phyloP scores from a whole-genome alignment of 139 green algal species.

The Volvox africanus region DNA sequence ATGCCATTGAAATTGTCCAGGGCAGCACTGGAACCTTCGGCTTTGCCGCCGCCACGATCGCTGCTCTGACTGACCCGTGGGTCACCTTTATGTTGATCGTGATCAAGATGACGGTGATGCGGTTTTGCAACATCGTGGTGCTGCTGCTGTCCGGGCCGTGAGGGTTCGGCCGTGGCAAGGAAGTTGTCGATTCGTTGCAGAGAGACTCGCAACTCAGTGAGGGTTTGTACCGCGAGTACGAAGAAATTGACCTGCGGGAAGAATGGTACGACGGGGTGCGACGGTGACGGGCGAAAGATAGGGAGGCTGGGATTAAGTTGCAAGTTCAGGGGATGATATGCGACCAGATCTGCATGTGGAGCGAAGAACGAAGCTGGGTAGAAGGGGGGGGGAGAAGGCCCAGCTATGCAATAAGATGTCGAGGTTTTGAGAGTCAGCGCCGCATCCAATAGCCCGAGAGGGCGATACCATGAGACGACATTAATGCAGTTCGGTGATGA shows the following conservation, averaged over 20 bases:
- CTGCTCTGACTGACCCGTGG: not conserved
- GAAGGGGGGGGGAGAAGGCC: no score
- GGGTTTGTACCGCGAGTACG: constrained; percentile 71
- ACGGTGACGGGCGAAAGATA: not conserved
- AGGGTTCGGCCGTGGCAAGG: constrained; percentile 79
- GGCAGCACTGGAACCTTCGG: not conserved
- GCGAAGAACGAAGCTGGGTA: no score
- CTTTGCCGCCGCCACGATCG: not conserved
- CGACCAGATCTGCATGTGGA: no score
- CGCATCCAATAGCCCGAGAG: no score
- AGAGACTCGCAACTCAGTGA: constrained; percentile 75
- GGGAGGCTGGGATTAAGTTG: not conserved
- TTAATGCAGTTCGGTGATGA: no score
- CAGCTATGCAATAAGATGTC: no score
- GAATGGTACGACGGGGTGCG: not conserved
- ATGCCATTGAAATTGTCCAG: not conserved
- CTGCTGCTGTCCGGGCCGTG: constrained; percentile 17
- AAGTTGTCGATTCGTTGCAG: constrained; percentile 82
- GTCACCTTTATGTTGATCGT: not conserved
- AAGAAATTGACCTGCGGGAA: constrained; percentile 75
- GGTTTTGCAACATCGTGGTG: not conserved
- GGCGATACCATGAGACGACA: no score
- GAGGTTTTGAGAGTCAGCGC: no score
- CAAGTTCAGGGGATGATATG: no score
- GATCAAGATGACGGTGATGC: no score